Percentiles rank a stretch among this genome's conserved stretches.
Evolutionary conservation across 2,329 filamentous ascomycete genomes (phyloP).

Genomic region (Polytolypa hystricis): DNA sequence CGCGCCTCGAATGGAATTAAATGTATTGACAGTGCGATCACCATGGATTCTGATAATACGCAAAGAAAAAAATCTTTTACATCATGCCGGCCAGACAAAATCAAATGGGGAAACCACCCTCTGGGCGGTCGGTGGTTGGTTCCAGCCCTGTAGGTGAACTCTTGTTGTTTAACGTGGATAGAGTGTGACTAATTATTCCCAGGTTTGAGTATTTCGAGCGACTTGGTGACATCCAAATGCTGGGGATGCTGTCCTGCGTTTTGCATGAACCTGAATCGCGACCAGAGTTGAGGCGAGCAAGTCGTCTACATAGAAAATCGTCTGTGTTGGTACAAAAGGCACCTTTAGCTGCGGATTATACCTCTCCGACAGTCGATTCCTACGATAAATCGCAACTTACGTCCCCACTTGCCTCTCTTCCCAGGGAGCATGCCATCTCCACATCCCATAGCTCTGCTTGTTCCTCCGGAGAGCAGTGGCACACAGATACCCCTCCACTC

Average conservation of each 20-base stretch:
- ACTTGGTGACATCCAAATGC: slow-evolving; percentile 52
- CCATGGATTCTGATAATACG: slow-evolving; percentile 20
- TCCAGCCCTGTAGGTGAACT: slow-evolving; percentile 32
- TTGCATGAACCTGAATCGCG: slow-evolving; percentile 38
- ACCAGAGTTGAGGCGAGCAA: slow-evolving; percentile 26
- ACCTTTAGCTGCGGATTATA: slow-evolving; percentile 38
- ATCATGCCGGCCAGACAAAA: slow-evolving; percentile 31
- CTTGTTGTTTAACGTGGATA: background rate
- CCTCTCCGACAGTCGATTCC: slow-evolving; percentile 31
- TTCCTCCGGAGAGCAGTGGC: slow-evolving; percentile 42
- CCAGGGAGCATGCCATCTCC: slow-evolving; percentile 21
- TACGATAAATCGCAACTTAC: slow-evolving; percentile 32
- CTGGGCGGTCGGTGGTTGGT: slow-evolving; percentile 47
- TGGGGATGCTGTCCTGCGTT: slow-evolving; percentile 54
- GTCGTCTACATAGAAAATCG: slow-evolving; percentile 16
- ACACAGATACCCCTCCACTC: slow-evolving; percentile 39
- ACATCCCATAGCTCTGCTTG: slow-evolving; percentile 37
- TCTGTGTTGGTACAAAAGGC: slow-evolving; percentile 34
- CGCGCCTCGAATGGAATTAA: slow-evolving; percentile 43
- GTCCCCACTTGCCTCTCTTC: slow-evolving; percentile 20
- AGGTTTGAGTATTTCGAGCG: slow-evolving; percentile 48
- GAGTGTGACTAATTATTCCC: slow-evolving; percentile 1
- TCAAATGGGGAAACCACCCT: slow-evolving; percentile 48
- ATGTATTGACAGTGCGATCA: slow-evolving; percentile 23
- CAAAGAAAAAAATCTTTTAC: slow-evolving; percentile 25